Evolutionary conservation across 1,139 yeast genomes (phyloP), one percentile per base, ranked within the genome.

Genomic region (Saccharomyces hybrid): DNA sequence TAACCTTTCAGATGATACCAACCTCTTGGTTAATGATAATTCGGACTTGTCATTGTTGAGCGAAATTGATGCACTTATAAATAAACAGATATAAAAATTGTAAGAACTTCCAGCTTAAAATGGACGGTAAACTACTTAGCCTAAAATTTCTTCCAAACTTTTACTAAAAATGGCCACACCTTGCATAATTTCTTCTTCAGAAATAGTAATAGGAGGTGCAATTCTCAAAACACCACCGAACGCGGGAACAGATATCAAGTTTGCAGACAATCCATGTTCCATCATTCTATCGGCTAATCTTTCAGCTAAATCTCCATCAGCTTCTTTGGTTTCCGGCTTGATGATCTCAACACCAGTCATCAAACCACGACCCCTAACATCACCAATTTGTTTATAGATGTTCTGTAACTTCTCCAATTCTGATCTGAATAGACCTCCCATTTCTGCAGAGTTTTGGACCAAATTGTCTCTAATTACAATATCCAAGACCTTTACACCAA

Each of bases 41-140:
- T 62, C 65, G 42, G 70, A 66, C 51, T 64, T 66, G 49, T 65
- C 68, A 1, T 54, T 66, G 28, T 47, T 66, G 29, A 66, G 65
- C 50, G 69, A 65, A 54, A 66, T 66, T 47, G 70, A 66, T 54
- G 62, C 62, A 7, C 50, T 64, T 28, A 64, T 65, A 13, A 51
- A 51, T 51, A 48, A 32, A 5, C 38, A 32, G 3, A 13, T 32
- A 32, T 32, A 32, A 5, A 32, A 32, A 13, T 6, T 32, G 19
- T 19, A 19, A 19, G 19, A 19, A 19, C 19, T 19, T 19, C 19
- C 19, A 19, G 19, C 19, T 19, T 19, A 19, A 19, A 19, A 19
- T 19, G 19, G 19, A 19, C 19, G 19, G 19, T 19, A 19, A 19
- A 19, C 19, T 19, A 19, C 19, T 19, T 19, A 19, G 19, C 19